Percentiles rank a stretch among this genome's conserved stretches.
Evolutionary conservation across 164 flowering plant species (phyloP).

Genomic region (Magnolia sinica): DNA sequence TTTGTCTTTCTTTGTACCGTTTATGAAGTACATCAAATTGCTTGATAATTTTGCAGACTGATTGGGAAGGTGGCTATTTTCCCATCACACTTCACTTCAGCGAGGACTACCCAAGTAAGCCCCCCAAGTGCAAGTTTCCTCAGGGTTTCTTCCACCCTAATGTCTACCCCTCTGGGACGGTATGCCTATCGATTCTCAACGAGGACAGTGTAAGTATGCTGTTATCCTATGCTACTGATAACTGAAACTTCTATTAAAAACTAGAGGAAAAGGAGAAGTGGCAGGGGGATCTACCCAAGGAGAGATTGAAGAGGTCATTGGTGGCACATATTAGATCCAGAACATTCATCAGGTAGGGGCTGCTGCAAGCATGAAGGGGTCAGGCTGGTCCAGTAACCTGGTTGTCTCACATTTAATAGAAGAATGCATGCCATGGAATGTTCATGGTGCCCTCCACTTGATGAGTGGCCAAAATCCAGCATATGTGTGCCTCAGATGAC

Average conservation of each 20-base stretch:
- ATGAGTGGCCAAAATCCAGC: no score
- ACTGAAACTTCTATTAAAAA: no score
- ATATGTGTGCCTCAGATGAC: no score
- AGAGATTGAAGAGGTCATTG: background rate
- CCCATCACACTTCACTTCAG: constrained; percentile 74
- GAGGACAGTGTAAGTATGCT: constrained; percentile 82
- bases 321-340: background rate
- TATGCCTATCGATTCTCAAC: constrained; percentile 87
- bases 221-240: background rate
- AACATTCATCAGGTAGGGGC: no score
- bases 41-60: constrained; percentile 59
- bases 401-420: no score
- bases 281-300: background rate
- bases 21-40: no score
- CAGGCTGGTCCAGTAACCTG: no score
- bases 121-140: constrained; percentile 95
- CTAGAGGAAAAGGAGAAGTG: no score
- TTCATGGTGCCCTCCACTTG: no score
- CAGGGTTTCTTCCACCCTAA: constrained; percentile 93
- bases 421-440: no score
- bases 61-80: constrained; percentile 91
- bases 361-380: no score
- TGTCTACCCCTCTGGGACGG: constrained; percentile 98
- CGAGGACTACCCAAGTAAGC: constrained; percentile 97
- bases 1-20: no score